Base-by-base conservation (phyloP, 345 rosid genomes). In the Citrus australasica region DNA sequence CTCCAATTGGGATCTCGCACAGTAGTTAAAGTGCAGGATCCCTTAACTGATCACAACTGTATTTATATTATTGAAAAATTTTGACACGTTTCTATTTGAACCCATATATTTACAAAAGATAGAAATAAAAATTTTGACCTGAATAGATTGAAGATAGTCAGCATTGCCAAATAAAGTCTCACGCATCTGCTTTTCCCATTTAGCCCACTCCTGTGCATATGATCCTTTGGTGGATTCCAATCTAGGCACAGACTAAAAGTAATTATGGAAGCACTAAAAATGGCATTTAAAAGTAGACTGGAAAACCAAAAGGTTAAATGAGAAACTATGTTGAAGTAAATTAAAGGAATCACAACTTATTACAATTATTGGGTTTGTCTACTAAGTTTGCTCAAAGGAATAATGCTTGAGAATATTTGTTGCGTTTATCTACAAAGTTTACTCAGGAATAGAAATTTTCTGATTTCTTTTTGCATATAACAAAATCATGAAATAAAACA, bases 171-270 rank as follows among this genome's bases (percentile, higher is more conserved):
- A 58, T 60, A 95, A 73, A 76, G 80, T 82, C 58, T 87, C 86
- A 9, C 93, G 90, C 79, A 92, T 80, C 67, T 83, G 85, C 81
- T 87, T 89, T 87, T 95, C 99, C 99, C 99, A 95, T 79, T 92
- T 88, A 62, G 80, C 82, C 98, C 99, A 95, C 81, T 90, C 97
- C 74, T 79, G 83, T 68, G 85, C 88, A 80, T 91, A 95, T 53
- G 97, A 68, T 75, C 98, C 99, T 81, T 93, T 95, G 35, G 88
- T 83, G 24, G 98, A 85, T 69, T 94, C 99, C 88, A 86, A 85
- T 82, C 99, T 96, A 81, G 59, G 17, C 67, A 75, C 38, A 76
- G 35, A 76, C 51, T 21, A 48, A 73, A 74, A 71, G 81, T 48
- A 67, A 63, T n/a, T 30, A 75, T n/a, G 53, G 56, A 67, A 68